Base-by-base conservation (phyloP, 2,329 filamentous ascomycete species). In the Diplodia intermedia region DNA sequence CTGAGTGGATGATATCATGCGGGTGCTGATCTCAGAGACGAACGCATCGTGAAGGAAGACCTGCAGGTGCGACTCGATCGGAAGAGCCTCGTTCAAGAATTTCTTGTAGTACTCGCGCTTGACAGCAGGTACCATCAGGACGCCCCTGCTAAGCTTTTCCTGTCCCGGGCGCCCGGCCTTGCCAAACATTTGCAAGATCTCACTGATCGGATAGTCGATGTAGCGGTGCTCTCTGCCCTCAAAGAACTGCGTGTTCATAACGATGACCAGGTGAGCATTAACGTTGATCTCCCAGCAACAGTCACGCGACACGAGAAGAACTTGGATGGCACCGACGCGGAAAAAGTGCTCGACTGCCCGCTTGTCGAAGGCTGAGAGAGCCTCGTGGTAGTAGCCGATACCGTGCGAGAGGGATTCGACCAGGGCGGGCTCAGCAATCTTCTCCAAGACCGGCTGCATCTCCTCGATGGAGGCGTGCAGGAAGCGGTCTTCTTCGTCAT, bases 41-140 rank as follows among this genome's bases (percentile, higher is more conserved):
- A 99, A 98, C 0, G 93, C 94, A 80, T 99, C 96, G 74, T 97
- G 93, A 40, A 99, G 85, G 79, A 93, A 97, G 67, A 91, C 89
- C 76, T 97, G 92, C 38, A 99, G 85, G 77, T 97, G 93, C 71
- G 93, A 97, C 82, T 99, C 95, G 29, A 99, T 93, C 0, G 95
- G 95, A 52, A 99, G 84, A 23, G 95, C 95, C 79, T 99, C 96
- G 73, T 95, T 94, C 71, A 99, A 82, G 84, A 99, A 99, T 81
- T 99, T 99, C 82, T 95, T 96, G 86, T 98, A 99, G 81, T 97
- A 99, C 71, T 97, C 94, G 47, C 95, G 90, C 85, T 97, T 97
- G 57, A 96, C 93, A 20, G 91, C 90, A 2, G 94, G 93, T 12
- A 97, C 88, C 95, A 99, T 98, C 54, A 99, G 85, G n/a, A 99